Conservation (phyloP, 305 asterid species). For the Fraxinus platypoda region DNA sequence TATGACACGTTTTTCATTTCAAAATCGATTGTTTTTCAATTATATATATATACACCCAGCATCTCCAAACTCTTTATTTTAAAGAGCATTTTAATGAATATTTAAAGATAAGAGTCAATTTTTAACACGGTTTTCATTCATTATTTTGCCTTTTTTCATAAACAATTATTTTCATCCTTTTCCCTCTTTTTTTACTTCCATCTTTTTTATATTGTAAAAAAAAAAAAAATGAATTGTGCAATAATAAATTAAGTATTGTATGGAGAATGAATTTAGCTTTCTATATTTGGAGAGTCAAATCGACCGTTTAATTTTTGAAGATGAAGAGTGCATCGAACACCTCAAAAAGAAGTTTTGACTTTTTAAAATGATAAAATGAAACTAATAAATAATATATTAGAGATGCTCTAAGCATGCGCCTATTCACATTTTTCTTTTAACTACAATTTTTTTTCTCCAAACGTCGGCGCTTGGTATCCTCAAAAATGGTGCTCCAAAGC, state of each 20-base stretch:
- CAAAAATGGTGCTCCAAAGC: neutral
- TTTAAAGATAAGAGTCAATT: neutral
- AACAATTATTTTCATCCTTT: neutral
- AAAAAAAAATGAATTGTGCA: neutral
- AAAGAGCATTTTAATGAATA: neutral
- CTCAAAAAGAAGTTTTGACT: neutral
- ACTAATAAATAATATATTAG: neutral
- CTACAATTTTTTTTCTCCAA: neutral
- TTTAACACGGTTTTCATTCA: neutral
- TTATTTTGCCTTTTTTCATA: neutral
- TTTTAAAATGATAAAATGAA: neutral
- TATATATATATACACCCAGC: neutral
- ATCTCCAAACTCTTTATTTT: neutral
- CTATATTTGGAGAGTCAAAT: neutral
- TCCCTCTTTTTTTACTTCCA: neutral
- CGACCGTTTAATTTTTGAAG: neutral
- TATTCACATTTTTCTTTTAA: neutral
- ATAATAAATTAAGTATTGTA: neutral
- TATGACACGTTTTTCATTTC: constrained; percentile 14
- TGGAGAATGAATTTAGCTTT: neutral
- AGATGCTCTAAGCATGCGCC: neutral
- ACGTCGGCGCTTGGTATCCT: neutral
- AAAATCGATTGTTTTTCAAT: constrained; percentile 8
- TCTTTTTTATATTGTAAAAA: neutral
- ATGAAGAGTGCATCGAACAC: neutral